Conservation (phyloP, 306 rosid species). For the Sphenostylis stenocarpa region DNA sequence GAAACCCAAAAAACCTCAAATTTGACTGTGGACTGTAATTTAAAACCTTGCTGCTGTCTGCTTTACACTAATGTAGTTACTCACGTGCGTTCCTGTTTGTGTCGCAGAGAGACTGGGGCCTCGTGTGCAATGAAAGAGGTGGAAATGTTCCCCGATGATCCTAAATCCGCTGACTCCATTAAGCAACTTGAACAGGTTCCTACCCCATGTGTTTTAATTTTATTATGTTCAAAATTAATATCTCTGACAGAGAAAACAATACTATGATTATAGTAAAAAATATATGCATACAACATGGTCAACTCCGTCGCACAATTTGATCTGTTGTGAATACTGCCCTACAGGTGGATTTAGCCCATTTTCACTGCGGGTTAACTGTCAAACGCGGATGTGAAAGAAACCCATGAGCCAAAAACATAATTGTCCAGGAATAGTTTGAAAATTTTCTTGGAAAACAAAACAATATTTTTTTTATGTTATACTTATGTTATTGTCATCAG, state of each 20-base stretch:
- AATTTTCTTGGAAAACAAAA: neutral
- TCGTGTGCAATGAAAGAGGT: conserved; percentile 98
- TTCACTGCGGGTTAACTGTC: neutral
- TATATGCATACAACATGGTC: neutral
- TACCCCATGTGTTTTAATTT: conserved; percentile 30
- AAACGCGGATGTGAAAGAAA: neutral
- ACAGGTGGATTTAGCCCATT: neutral
- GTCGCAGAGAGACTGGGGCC: conserved; percentile 82
- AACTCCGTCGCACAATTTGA: neutral
- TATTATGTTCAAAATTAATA: conserved; percentile 6
- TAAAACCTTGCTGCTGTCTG: neutral
- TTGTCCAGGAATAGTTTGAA: neutral
- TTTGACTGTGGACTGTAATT: neutral
- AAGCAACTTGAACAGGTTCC: conserved; percentile 91
- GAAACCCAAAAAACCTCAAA: neutral
- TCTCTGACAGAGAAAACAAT: conserved; percentile 9
- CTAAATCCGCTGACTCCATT: conserved; percentile 77
- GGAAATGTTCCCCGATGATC: conserved; percentile 87
- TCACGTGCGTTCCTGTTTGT: conserved; percentile 19
- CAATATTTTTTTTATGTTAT: conserved; percentile 4
- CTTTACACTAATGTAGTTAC: conserved; percentile 4
- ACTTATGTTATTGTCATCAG: neutral
- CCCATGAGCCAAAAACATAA: neutral
- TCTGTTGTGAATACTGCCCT: neutral
- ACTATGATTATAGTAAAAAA: neutral